A percentile compares a stretch with the other conserved stretches of the same genome.
These are phyloP conservation scores for Verticillium nonalfalfae DNA, from an alignment of 2,329 filamentous ascomycete genomes.

Conservation along the genomic window DNA sequence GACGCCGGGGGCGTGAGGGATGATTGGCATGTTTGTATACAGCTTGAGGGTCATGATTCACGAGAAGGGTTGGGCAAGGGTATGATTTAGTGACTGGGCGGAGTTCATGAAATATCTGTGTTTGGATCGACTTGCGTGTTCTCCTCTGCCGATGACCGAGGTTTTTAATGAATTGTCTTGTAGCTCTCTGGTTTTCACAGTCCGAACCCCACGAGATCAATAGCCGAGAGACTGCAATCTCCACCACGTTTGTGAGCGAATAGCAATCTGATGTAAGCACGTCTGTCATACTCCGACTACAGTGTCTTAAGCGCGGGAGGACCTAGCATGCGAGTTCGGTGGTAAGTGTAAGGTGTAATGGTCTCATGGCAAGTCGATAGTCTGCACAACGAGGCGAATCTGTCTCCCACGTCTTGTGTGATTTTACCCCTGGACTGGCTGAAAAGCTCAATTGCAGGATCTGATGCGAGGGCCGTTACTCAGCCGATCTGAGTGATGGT, in stretches of 20 bases:
- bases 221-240: neutral
- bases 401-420: no score
- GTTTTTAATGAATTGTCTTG: neutral
- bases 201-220: neutral
- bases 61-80: neutral
- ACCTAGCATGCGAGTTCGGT: no score
- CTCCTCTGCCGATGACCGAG: neutral
- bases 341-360: no score
- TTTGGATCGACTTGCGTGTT: neutral
- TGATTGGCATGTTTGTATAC: neutral
- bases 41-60: slow-evolving; percentile 11
- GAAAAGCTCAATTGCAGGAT: neutral
- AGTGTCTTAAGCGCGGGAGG: neutral
- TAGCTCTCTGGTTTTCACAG: neutral
- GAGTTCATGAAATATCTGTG: neutral
- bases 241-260: neutral
- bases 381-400: no score
- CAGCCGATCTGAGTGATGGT: neutral
- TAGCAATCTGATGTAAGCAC: neutral
- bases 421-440: neutral
- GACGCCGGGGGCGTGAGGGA: neutral
- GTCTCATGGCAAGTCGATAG: no score
- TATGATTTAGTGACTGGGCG: neutral
- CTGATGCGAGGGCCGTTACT: neutral
- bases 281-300: neutral